Conservation (phyloP, 2,329 filamentous ascomycete genomes). For the Cylindrodendrum hubeiense region DNA sequence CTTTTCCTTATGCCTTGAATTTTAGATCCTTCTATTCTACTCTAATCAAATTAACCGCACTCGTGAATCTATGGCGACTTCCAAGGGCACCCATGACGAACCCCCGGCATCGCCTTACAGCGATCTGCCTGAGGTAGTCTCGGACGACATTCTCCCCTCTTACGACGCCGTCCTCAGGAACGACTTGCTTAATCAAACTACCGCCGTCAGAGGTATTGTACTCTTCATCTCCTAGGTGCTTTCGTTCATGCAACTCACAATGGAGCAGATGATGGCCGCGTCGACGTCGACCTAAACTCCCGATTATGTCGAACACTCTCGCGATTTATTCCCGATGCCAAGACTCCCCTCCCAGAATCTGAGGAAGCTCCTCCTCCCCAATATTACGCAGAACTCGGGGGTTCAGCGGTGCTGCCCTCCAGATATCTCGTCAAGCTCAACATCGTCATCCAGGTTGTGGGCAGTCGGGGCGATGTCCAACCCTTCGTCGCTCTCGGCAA, state of each 20-base stretch:
- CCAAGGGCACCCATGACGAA: constrained; percentile 1
- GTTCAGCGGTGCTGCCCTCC: neutral
- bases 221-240: neutral
- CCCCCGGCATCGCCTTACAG: constrained; percentile 22
- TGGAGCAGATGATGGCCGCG: constrained; percentile 24
- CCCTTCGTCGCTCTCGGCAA: constrained; percentile 81
- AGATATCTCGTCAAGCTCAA: constrained; percentile 56
- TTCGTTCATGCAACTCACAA: neutral
- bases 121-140: constrained; percentile 25
- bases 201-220: constrained; percentile 24
- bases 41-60: neutral
- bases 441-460: constrained; percentile 85
- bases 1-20: neutral
- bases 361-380: constrained; percentile 10
- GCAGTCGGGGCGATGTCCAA: constrained; percentile 82
- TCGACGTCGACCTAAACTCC: constrained; percentile 31
- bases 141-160: constrained; percentile 23
- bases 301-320: constrained; percentile 33
- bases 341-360: constrained; percentile 13
- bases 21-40: neutral
- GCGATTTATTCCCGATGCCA: constrained; percentile 31
- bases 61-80: constrained; percentile 17
- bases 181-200: constrained; percentile 19
- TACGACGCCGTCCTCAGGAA: constrained; percentile 20
- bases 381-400: constrained; percentile 2